These are phyloP conservation scores for Piromyces sp. DNA, from an alignment of 192 early-diverging fungal species.

Conservation along the genomic window DNA sequence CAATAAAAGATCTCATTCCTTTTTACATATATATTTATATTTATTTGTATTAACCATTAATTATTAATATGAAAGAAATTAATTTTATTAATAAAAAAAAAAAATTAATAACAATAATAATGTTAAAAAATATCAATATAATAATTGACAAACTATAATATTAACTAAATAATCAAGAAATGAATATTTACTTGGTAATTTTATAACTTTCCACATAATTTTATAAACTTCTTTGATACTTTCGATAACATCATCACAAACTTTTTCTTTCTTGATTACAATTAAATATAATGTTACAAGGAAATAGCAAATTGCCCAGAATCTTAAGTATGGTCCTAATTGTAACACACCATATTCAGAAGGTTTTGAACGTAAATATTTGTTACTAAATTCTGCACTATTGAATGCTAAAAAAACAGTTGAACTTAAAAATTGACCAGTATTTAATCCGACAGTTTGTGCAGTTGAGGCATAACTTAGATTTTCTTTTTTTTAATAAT, in stretches of 20 bases:
- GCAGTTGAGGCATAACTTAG: slow-evolving; percentile 81
- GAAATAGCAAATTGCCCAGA: slow-evolving; percentile 86
- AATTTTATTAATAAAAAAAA: too few relatives aligned
- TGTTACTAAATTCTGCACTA: slow-evolving; percentile 84
- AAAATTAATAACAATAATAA: too few relatives aligned
- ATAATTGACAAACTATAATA: too few relatives aligned
- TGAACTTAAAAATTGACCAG: slow-evolving; percentile 82
- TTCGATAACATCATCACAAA: neutral
- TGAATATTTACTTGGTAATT: slow-evolving; percentile 54
- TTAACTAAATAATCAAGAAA: too few relatives aligned
- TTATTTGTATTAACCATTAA: too few relatives aligned
- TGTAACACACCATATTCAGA: slow-evolving; percentile 51
- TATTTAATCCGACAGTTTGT: slow-evolving; percentile 92
- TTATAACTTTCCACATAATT: slow-evolving; percentile 79
- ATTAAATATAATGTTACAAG: slow-evolving; percentile 68
- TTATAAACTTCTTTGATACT: slow-evolving; percentile 35
- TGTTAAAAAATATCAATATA: too few relatives aligned
- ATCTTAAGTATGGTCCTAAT: slow-evolving; percentile 72
- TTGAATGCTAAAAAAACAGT: slow-evolving; percentile 95
- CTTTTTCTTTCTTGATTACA: slow-evolving; percentile 53
- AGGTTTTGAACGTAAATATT: slow-evolving; percentile 56
- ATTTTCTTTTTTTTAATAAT: slow-evolving; percentile 32
- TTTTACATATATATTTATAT: neutral
- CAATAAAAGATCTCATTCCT: slow-evolving; percentile 74
- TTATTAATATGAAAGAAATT: too few relatives aligned